Evolutionary conservation across 2,329 filamentous ascomycete species (phyloP), one percentile per base, ranked within the genome.

Genomic region (Xylariales sp.): DNA sequence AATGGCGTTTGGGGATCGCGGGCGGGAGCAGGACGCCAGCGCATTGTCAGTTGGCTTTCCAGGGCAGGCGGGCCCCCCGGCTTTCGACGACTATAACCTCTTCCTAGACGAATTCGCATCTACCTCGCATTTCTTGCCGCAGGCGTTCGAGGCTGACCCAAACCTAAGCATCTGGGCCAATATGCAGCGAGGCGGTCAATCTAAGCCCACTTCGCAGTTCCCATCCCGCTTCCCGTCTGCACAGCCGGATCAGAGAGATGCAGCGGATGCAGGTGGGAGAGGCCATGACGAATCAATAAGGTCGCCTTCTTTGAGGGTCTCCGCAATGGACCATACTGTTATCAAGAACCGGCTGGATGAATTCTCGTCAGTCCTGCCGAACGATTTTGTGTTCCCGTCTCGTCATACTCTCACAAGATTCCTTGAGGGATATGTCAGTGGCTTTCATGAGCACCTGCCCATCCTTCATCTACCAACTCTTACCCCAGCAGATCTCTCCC

Each of bases 401-500:
- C 74, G 83, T 3, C 74, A 86, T 49, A 84, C 84, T 0, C 58
- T 87, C 20, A 81, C 79, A 3, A 66, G 84, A 24, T 87, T 86
- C 47, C 61, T 87, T 22, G 81, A 84, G 44, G 82, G 82, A 1
- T 88, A 86, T 51, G 75, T 86, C 40, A 77, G 73, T 44, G 82
- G 82, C 0, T 86, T 87, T 44, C 72, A 77, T 42, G 71, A 75
- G 39, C 69, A 75, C 45, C 54, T 76, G 1, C 73, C 73, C 1
- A 72, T 87, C 46, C 65, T 88, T 20, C 84, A 88, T 55, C 63
- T 86, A 4, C 78, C 84, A 0, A 86, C 82, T 0, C 68, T 87
- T 34, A 69, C 71, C 2, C 73, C 81, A 1, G 74, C 74, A 6
- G 75, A 80, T n/a, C 71, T 79, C n/a, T 77, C 81, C 0, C 75